A percentile compares a stretch with the other conserved stretches of the same genome.
Evolutionary conservation across 768 basidiomycete genomes (phyloP).

Genomic region (Peribolospora baueri): DNA sequence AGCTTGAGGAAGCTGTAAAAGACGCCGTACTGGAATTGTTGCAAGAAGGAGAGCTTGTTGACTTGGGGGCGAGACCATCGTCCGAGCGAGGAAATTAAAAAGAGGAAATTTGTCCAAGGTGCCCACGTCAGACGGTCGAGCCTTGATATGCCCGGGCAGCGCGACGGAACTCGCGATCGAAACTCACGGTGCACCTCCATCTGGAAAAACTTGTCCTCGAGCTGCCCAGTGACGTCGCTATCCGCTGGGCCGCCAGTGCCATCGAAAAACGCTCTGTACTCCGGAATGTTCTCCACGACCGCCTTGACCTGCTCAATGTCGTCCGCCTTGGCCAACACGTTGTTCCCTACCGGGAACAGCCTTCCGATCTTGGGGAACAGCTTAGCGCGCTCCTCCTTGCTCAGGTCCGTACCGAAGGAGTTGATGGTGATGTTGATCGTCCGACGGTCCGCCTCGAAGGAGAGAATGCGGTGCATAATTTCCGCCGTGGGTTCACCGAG

Average conservation of each 20-base stretch:
- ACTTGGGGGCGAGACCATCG: conserved; percentile 44
- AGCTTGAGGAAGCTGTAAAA: conserved; percentile 56
- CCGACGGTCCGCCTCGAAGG: conserved; percentile 90
- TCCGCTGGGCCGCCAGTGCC: conserved; percentile 23
- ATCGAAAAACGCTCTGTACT: conserved; percentile 78
- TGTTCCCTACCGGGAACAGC: conserved; percentile 87
- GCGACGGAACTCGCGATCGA: no score
- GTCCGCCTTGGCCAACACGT: conserved; percentile 73
- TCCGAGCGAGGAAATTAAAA: conserved; percentile 19
- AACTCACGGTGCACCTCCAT: background rate
- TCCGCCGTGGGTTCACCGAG: conserved; percentile 68
- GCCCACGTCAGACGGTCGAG: no score
- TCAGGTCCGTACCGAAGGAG: conserved; percentile 82
- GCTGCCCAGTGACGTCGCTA: conserved; percentile 30
- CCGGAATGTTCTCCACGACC: conserved; percentile 63
- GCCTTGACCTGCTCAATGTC: conserved; percentile 78
- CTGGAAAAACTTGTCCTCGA: conserved; percentile 86
- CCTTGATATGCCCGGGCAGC: no score
- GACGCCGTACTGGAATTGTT: conserved; percentile 85
- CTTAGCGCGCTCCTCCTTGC: conserved; percentile 80
- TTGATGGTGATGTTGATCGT: conserved; percentile 98
- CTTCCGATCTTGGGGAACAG: conserved; percentile 85
- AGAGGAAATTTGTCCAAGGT: no score
- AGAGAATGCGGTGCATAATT: conserved; percentile 71
- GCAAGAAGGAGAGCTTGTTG: conserved; percentile 84